Evolutionary conservation across 1,284 basidiomycete species (phyloP), one percentile per base, ranked within the genome.

Genomic region (Cronartium quercuum): DNA sequence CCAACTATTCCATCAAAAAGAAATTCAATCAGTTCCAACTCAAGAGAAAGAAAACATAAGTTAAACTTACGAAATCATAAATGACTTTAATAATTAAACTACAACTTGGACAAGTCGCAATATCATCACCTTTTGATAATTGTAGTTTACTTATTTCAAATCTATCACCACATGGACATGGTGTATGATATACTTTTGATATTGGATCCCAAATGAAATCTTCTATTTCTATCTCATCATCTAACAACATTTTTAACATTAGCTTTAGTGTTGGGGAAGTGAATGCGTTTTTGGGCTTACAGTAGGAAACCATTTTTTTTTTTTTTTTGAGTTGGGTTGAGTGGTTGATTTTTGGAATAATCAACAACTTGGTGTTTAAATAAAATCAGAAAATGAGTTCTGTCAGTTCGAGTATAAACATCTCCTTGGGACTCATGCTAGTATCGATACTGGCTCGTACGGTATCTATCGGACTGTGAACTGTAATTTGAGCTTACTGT

Each of bases 31-130:
- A 51, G n/a, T 12, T 51, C 24, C 38, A 38, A 35, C 24, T n/a
- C 21, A 21, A 21, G 12, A 55, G 29, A 2, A n/a, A 55, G 2
- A 12, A 21, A 51, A 55, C 6, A 55, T 21, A n/a, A 55, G 6
- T 2, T n/a, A 1, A 10, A 86, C 91, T 81, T 80, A 98, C 94
- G 68, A 94, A 94, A 83, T 98, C 95, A 82, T 90, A 98, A 67
- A 98, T 88, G 51, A 98, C 91, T 76, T 95, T 85, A 71, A 98
- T 93, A 65, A 98, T 87, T 37, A 98, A 84, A 78, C 92, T 94
- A 81, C 95, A 98, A 81, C 92, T 95, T 0, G 95, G 96, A 84
- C 95, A 98, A 69, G 88, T 93, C n/a, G 95, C 95, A 61, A 96
- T 88, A 80, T 98, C 96, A 80, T 98, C 95, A 63, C 89, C 97